These are phyloP conservation scores for Pseudocercospora crystallina DNA, from an alignment of 2,329 filamentous ascomycete genomes.

Conservation along the genomic window DNA sequence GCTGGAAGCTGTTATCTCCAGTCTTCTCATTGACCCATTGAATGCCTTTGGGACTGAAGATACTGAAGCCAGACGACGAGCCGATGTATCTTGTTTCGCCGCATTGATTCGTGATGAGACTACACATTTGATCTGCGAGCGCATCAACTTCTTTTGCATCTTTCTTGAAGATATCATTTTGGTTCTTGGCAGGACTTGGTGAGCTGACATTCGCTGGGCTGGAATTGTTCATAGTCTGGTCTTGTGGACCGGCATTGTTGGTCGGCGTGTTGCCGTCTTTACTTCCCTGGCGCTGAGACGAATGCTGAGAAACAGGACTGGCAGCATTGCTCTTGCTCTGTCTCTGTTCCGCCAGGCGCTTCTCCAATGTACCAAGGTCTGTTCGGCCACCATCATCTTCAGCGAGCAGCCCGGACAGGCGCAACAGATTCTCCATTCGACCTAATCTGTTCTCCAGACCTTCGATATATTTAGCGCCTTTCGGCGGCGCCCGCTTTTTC, in stretches of 20 bases:
- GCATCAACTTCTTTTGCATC: conserved; percentile 49
- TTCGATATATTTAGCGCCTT: conserved; percentile 98
- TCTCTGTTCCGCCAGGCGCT: conserved; percentile 59
- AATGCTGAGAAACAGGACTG: conserved; percentile 35
- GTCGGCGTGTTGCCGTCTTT: conserved; percentile 16
- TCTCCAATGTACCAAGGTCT: conserved; percentile 85
- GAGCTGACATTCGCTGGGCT: conserved; percentile 7
- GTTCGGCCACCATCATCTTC: conserved; percentile 84
- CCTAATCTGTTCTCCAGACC: conserved; percentile 89
- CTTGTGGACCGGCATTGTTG: conserved; percentile 4
- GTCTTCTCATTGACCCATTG: conserved; percentile 99
- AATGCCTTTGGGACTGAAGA: conserved; percentile 96
- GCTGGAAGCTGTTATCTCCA: conserved; percentile 89
- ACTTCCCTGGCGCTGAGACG: conserved; percentile 12
- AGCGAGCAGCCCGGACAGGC: conserved; percentile 79
- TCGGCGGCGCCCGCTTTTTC: conserved; percentile 96
- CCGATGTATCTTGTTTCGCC: conserved; percentile 97
- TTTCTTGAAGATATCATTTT: conserved; percentile 5
- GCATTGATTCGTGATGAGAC: conserved; percentile 87
- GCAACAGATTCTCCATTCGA: conserved; percentile 91
- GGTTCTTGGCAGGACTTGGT: conserved; percentile 7
- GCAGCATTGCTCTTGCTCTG: conserved; percentile 31
- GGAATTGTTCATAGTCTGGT: conserved; percentile 7
- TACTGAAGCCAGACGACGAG: conserved; percentile 95
- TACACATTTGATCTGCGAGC: conserved; percentile 98